Evolutionary conservation across 2,329 filamentous ascomycete genomes (phyloP), one percentile per base, ranked within the genome.

Genomic region (Diaporthe australafricana): DNA sequence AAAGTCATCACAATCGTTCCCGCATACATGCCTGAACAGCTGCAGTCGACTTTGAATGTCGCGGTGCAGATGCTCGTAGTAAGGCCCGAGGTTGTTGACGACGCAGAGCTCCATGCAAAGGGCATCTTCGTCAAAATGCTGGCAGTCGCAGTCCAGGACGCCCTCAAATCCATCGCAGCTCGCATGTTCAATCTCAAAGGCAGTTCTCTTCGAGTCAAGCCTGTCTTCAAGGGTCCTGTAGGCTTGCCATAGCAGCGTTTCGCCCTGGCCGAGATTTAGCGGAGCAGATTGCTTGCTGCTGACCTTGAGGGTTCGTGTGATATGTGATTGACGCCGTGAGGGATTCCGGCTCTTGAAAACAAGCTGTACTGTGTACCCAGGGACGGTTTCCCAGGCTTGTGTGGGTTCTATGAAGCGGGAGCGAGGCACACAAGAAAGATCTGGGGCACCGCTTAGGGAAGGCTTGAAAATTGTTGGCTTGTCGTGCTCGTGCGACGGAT

Each of bases 361-460:
- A 45, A 89, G 77, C 40, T 83, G 81, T 50, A 89, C 81, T 12
- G 81, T 81, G 76, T 87, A 89, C n/a, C 87, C 87, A 5, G 87
- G 85, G 3, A 84, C 76, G 38, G 82, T 81, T 72, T 86, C 83
- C 73, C 87, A 88, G 9, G 78, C 74, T 72, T 87, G 85, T 0
- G 81, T 78, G n/a, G 81, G 78, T 56, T 86, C 83, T 40, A 84
- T 76, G 75, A 87, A 87, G 45, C 79, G 80, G 32, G 81, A 80
- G 30, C 80, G 81, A 11, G 87, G 87, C 27, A 89, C 80, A 72
- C 85, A 87, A 40, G 79, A 79, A 42, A 87, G 80, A 2, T 85
- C 80, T 66, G 86, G 82, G 1, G 85, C 84, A n/a, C 81, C 80
- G 60, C 81, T 83, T 17, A 81, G 79, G 22, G 78, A 81, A 20